Evolutionary conservation across 1,284 basidiomycete species (phyloP), one percentile per base, ranked within the genome.

Genomic region (Malassezia arunalokei): DNA sequence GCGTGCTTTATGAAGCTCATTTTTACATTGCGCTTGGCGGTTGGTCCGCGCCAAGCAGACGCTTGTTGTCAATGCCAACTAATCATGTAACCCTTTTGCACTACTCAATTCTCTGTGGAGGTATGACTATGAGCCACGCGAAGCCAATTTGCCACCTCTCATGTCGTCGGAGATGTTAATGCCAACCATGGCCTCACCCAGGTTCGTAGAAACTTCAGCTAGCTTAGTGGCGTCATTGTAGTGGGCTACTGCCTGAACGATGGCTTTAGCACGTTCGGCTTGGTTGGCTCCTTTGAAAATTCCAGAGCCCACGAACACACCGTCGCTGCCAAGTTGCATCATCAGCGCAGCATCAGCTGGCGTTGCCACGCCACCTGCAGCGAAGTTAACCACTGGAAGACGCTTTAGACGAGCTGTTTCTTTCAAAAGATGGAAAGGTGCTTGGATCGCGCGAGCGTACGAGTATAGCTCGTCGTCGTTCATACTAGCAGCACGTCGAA

Each of bases 311-410:
- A 76, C 75, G 56, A 76, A 76, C 24, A 76, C 87, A 79, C 94
- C 92, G 73, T 98, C 92, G 74, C 88, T 91, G 44, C 92, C 91
- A 35, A 99, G 81, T 74, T 96, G 91, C 92, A 98, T 98, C 92
- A 98, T 95, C 60, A 99, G 77, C 3, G 94, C 94, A 20, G 92
- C 94, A 74, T 99, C 92, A 60, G 90, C 90, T 43, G 92, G 92
- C 5, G 92, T 96, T 45, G 94, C 91, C 54, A 98, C 82, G 60
- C 92, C 92, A 57, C 92, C 92, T 45, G 92, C 90, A 24, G 75
- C 74, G 60, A 76, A 75, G 68, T 76, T 76, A 57, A 81, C 94
- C 15, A 96, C 91, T 1, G 92, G 91, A 41, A 99, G 79, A 49
- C 86, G 81, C 77, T 95, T 94, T 63, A 94, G 77, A 46, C 90